A percentile compares a stretch with the other conserved stretches of the same genome.
Conservation (phyloP, 2,329 filamentous ascomycete genomes). For the Neurospora sp. region DNA sequence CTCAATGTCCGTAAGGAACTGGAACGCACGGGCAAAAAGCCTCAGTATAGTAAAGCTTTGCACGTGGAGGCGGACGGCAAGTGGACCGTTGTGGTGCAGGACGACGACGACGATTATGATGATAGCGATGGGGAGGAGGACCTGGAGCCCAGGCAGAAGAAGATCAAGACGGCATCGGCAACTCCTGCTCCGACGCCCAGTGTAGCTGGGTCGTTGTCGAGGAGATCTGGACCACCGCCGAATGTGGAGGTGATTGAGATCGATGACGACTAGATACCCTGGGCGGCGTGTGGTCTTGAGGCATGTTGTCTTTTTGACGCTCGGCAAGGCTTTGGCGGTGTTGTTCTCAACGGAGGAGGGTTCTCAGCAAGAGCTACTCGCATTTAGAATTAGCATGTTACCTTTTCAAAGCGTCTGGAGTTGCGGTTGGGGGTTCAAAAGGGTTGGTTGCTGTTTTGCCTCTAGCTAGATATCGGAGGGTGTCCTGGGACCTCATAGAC, state of each 20-base stretch:
- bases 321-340: neutral
- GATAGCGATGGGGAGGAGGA: conserved; percentile 12
- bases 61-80: conserved; percentile 52
- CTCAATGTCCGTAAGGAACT: conserved; percentile 49
- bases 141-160: neutral
- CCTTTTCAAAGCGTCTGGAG: neutral
- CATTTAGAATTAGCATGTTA: neutral
- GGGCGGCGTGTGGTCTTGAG: neutral
- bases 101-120: conserved; percentile 25
- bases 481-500: neutral
- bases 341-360: neutral
- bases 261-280: conserved; percentile 3
- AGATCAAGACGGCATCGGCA: neutral
- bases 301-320: neutral
- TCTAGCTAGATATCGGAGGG: neutral
- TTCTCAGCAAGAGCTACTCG: neutral
- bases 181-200: neutral
- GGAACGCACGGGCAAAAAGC: conserved; percentile 24
- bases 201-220: neutral
- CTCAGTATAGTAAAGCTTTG: conserved; percentile 40
- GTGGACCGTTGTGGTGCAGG: conserved; percentile 45
- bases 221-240: neutral
- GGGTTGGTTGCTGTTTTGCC: neutral
- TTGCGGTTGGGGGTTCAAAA: neutral
- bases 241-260: conserved; percentile 16